These are phyloP conservation scores for Pestalotiopsis sp. DNA, from an alignment of 2,329 filamentous ascomycete species.

Conservation along the genomic window DNA sequence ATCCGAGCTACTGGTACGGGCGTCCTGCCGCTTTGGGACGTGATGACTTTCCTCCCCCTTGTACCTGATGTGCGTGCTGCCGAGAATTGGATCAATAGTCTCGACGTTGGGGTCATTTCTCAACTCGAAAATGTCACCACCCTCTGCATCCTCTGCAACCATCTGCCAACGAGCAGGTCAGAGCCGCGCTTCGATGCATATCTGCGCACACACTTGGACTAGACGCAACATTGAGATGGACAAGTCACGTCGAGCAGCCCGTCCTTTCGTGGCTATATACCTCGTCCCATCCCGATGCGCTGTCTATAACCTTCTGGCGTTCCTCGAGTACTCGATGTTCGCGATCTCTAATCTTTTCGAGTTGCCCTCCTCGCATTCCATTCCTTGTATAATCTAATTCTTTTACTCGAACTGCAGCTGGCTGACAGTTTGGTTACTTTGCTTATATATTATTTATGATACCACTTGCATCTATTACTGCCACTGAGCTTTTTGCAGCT, in stretches of 20 bases:
- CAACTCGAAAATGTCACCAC: constrained; percentile 10
- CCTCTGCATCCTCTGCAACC: background rate
- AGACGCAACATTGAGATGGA: background rate
- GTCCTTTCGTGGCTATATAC: constrained; percentile 8
- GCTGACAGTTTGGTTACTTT: constrained; percentile 26
- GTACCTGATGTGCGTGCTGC: constrained; percentile 11
- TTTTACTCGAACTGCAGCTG: constrained; percentile 25
- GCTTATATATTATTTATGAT: background rate
- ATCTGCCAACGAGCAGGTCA: background rate
- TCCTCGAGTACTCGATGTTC: background rate
- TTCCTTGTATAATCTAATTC: constrained; percentile 17
- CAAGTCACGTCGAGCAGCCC: background rate
- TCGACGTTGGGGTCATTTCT: constrained; percentile 13
- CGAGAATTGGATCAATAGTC: constrained; percentile 17
- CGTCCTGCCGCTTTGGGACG: background rate
- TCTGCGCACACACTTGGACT: background rate
- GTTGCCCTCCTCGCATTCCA: constrained; percentile 15
- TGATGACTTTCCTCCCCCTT: background rate
- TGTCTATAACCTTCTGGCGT: background rate
- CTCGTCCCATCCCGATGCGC: background rate
- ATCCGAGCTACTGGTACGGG: background rate
- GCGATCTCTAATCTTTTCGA: background rate
- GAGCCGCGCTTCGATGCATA: background rate
- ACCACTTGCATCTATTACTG: background rate
- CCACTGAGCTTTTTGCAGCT: background rate